A percentile compares a stretch with the other conserved stretches of the same genome.
phyloP scores from a whole-genome alignment of 164 flowering plant species.

The Echeveria elegans region DNA sequence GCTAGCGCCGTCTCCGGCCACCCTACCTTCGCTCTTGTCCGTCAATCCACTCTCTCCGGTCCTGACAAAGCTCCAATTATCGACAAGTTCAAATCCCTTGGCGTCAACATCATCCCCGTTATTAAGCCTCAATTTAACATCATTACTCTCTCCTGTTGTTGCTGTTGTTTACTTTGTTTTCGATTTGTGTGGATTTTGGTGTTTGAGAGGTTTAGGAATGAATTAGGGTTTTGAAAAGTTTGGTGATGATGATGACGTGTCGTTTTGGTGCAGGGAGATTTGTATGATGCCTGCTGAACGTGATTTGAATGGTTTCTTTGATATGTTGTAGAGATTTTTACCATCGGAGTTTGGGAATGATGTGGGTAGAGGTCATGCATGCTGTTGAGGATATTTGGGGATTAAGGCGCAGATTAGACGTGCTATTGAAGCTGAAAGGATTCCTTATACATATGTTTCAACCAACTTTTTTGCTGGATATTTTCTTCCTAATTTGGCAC shows the following conservation, averaged over 20 bases:
- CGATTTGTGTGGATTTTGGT: not conserved
- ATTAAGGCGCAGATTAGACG: constrained; percentile 12
- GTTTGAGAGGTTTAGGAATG: not conserved
- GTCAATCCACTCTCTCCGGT: constrained; percentile 24
- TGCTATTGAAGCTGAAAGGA: constrained; percentile 12
- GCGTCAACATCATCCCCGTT: constrained; percentile 25
- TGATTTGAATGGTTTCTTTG: constrained; percentile 9
- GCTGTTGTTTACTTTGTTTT: not conserved
- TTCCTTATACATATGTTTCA: constrained; percentile 16
- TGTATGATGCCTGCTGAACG: constrained; percentile 30
- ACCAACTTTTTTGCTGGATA: constrained; percentile 23
- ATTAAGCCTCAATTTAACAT: not conserved
- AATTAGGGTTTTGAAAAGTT: not conserved
- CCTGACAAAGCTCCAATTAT: constrained; percentile 24
- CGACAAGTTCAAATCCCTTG: constrained; percentile 21
- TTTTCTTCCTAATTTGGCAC: constrained; percentile 20
- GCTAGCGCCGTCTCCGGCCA: constrained; percentile 33
- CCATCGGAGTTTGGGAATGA: constrained; percentile 17
- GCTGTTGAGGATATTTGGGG: constrained; percentile 11
- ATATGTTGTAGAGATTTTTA: constrained; percentile 13
- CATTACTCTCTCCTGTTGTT: not conserved
- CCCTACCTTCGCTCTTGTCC: constrained; percentile 32
- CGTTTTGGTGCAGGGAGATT: constrained; percentile 21
- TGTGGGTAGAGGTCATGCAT: constrained; percentile 12
- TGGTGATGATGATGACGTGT: not conserved